Conservation (phyloP, 2,329 filamentous ascomycete genomes). For the Alternaria sp. region DNA sequence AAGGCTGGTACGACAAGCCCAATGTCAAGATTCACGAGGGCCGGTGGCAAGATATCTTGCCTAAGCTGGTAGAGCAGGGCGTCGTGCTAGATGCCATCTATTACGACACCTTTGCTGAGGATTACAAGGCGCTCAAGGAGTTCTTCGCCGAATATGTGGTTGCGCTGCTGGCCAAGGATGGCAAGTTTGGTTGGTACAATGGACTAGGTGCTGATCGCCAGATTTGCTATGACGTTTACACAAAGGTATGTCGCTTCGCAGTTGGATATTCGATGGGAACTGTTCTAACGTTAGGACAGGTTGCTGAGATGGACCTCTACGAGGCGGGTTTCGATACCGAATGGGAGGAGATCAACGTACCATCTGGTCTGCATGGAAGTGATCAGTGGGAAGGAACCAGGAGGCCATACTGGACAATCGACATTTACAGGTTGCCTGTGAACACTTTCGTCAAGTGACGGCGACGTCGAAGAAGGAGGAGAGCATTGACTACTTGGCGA, state of each 20-base stretch:
- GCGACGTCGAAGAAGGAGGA: background rate
- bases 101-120: constrained; percentile 52
- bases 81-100: constrained; percentile 77
- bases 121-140: constrained; percentile 49
- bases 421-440: constrained; percentile 46
- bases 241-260: constrained; percentile 37
- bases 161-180: constrained; percentile 43
- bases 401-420: constrained; percentile 50
- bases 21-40: constrained; percentile 72
- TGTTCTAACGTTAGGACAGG: constrained; percentile 27
- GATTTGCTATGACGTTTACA: constrained; percentile 53
- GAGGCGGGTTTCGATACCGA: constrained; percentile 49
- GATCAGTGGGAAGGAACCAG: constrained; percentile 49
- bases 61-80: constrained; percentile 71
- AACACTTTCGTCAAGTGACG: constrained; percentile 47
- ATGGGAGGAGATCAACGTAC: constrained; percentile 50
- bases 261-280: background rate
- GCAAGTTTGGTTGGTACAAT: constrained; percentile 52
- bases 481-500: background rate
- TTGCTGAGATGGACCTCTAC: constrained; percentile 49
- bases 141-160: constrained; percentile 51
- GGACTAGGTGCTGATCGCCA: constrained; percentile 50
- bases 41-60: constrained; percentile 83
- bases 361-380: constrained; percentile 43
- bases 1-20: constrained; percentile 72